These are phyloP conservation scores for Triticum urartu DNA, from an alignment of 176 grass and related monocot genomes.

Conservation along the genomic window DNA sequence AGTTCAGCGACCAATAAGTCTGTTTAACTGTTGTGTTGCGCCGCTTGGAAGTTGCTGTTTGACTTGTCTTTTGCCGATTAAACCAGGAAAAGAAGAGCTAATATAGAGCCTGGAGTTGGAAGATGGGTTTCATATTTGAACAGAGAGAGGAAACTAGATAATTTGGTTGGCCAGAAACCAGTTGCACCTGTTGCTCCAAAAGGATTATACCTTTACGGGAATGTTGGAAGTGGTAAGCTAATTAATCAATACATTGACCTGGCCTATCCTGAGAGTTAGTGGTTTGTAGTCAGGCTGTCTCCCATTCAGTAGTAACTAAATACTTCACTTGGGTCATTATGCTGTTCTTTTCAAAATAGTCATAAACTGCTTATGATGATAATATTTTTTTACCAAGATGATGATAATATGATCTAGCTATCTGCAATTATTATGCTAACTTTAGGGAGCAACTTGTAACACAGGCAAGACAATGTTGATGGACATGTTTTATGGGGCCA, in stretches of 20 bases:
- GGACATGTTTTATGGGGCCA: conserved; percentile 95
- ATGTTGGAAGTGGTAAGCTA: conserved; percentile 86
- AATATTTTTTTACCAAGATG: background rate
- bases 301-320: background rate
- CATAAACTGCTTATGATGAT: background rate
- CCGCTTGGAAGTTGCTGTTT: background rate
- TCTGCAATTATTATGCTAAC: conserved; percentile 1
- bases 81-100: conserved; percentile 58
- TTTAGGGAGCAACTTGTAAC: conserved; percentile 5
- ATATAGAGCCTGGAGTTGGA: conserved; percentile 84
- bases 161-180: conserved; percentile 65
- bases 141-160: conserved; percentile 81
- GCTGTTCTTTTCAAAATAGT: background rate
- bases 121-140: conserved; percentile 95
- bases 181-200: conserved; percentile 68
- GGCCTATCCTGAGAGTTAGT: background rate
- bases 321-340: background rate
- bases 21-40: background rate
- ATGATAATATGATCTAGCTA: background rate
- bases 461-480: conserved; percentile 97
- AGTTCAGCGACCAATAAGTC: background rate
- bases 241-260: conserved; percentile 9
- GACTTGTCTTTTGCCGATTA: conserved; percentile 4
- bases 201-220: conserved; percentile 92
- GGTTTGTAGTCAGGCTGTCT: background rate